These are phyloP conservation scores for Phylloporus sp. DNA, from an alignment of 768 basidiomycete genomes.

Conservation along the genomic window DNA sequence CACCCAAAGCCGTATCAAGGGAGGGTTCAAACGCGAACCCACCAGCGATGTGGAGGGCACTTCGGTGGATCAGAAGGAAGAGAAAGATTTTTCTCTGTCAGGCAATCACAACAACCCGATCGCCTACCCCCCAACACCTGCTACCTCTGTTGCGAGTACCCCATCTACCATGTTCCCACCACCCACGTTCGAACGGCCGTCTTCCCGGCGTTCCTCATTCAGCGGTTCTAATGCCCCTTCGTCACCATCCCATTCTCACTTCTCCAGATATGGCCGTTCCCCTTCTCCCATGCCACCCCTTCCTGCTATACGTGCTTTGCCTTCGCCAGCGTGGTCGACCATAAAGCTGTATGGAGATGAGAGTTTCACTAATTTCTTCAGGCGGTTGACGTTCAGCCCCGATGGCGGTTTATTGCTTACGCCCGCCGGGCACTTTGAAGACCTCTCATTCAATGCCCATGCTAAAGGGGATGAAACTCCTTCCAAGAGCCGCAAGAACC, in stretches of 20 bases:
- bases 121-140: conserved; percentile 51
- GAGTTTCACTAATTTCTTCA: conserved; percentile 92
- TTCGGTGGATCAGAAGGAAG: conserved; percentile 53
- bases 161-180: conserved; percentile 48
- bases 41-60: conserved; percentile 73
- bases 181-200: conserved; percentile 54
- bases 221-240: conserved; percentile 77
- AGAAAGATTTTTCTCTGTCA: conserved; percentile 26
- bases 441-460: conserved; percentile 55
- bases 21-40: conserved; percentile 61
- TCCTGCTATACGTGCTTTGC: conserved; percentile 79
- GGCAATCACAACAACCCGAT: conserved; percentile 29
- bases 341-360: conserved; percentile 94
- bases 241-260: conserved; percentile 56
- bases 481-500: conserved; percentile 53
- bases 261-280: conserved; percentile 68
- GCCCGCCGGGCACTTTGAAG: conserved; percentile 96
- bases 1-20: conserved; percentile 51
- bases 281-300: conserved; percentile 90
- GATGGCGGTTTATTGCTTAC: conserved; percentile 92
- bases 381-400: conserved; percentile 88
- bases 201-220: conserved; percentile 60
- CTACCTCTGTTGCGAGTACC: conserved; percentile 63
- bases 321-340: conserved; percentile 57
- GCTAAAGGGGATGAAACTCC: conserved; percentile 39